Evolutionary conservation across 2,329 filamentous ascomycete species (phyloP), one percentile per base, ranked within the genome.

Genomic region (Cladosporium sp.): DNA sequence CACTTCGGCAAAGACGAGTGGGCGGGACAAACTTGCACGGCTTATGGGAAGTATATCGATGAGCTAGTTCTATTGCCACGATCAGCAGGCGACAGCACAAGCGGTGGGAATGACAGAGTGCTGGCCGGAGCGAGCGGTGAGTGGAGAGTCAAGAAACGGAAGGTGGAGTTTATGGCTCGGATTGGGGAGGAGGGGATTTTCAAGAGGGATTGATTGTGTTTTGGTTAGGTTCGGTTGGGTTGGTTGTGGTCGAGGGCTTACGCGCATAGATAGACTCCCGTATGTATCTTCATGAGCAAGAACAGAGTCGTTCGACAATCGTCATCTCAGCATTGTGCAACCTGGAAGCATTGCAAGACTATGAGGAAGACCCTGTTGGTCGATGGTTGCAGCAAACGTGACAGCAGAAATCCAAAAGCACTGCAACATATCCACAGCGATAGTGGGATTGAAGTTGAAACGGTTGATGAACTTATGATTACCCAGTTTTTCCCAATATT

Each of bases 41-140:
- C 80, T 18, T 81, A 78, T 66, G 80, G 80, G 11, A 78, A 72
- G 64, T 82, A 82, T 65, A 68, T 75, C 4, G 80, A 82, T 66
- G 71, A 76, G 44, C 67, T 82, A 10, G 71, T 78, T 1, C 68
- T 75, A 32, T 60, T 74, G 51, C 51, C 51, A 4, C 11, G 6
- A 30, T 2, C 34, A 10, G 10, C 32, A 2, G 10, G 32, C 11
- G 32, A 11, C 4, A 36, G 30, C 8, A 10, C 5, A 8, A 10
- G 34, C 14, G 12, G 12, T 2, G 34, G 14, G 34, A 14, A 36
- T 3, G 24, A 69, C 68, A 28, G 26, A n/a, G 57, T 55, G 18
- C 18, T 21, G 28, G 52, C 71, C 30, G 79, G 79, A 14, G 77
- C 78, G 32, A 78, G 75, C 58, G 79, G 79, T 0, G 66, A 75